These are phyloP conservation scores for Marchantia paleacea DNA, from an alignment of 225 moss, liverwort and hornwort species.

Conservation along the genomic window DNA sequence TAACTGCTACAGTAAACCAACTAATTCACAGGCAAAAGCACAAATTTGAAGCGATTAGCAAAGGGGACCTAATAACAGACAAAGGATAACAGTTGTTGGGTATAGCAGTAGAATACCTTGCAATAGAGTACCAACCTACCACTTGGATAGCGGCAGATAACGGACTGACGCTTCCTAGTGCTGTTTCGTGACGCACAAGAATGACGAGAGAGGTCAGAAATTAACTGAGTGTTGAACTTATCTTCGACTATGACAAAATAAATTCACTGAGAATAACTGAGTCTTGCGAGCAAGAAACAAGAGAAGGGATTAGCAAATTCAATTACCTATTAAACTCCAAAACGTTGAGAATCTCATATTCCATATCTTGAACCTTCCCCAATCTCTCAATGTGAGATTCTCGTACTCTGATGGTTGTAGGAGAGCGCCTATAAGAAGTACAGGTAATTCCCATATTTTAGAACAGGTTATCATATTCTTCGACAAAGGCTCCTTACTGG, in stretches of 20 bases:
- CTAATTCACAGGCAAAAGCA: background rate
- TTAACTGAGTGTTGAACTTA: background rate
- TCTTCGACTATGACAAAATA: background rate
- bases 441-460: background rate
- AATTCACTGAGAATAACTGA: background rate
- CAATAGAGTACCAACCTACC: slow-evolving; percentile 77
- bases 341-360: slow-evolving; percentile 88
- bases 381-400: slow-evolving; percentile 87
- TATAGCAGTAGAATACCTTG: slow-evolving; percentile 44
- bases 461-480: too few species aligned
- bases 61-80: background rate
- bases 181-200: slow-evolving; percentile 31
- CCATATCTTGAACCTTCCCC: slow-evolving; percentile 65
- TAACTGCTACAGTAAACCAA: background rate
- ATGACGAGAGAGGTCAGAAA: background rate
- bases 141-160: slow-evolving; percentile 82
- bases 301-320: background rate
- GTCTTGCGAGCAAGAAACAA: background rate
- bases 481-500: too few species aligned
- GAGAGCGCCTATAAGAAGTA: slow-evolving; percentile 59
- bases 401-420: slow-evolving; percentile 83
- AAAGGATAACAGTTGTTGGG: background rate
- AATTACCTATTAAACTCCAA: slow-evolving; percentile 79
- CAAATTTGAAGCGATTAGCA: background rate
- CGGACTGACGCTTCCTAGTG: slow-evolving; percentile 90